phyloP scores from a whole-genome alignment of 176 grass and related monocot genomes.

The Bolboschoenus planiculmis region DNA sequence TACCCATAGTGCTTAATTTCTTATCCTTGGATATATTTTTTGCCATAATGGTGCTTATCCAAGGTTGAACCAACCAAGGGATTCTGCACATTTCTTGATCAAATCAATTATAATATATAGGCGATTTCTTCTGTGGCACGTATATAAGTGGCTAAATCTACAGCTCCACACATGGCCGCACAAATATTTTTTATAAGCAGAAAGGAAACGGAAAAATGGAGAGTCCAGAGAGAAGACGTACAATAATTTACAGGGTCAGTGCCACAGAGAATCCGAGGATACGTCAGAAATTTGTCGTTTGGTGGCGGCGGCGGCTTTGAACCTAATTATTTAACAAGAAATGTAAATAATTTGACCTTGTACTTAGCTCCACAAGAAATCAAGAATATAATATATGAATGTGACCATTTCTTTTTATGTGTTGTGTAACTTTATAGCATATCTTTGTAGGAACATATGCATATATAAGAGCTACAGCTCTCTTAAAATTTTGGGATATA shows the following conservation, averaged over 20 bases:
- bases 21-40: not conserved
- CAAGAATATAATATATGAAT: not conserved
- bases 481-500: too few species aligned
- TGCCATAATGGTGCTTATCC: constrained; percentile 6
- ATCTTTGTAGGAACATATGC: too few species aligned
- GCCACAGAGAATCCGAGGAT: not conserved
- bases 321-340: not conserved
- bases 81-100: not conserved
- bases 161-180: not conserved
- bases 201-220: too few species aligned
- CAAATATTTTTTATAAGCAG: too few species aligned
- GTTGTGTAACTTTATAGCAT: constrained; percentile 3
- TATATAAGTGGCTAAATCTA: not conserved
- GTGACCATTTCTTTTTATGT: not conserved
- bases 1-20: constrained; percentile 12
- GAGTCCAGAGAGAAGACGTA: not conserved
- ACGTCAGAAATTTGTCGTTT: not conserved
- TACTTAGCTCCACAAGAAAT: not conserved
- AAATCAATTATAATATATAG: not conserved
- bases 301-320: not conserved
- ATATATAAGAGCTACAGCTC: too few species aligned
- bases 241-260: not conserved
- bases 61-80: constrained; percentile 3
- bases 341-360: not conserved
- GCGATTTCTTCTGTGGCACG: not conserved